Percentiles rank a stretch among this genome's conserved stretches.
Conservation (phyloP, 371 early-diverging fungal species). For the Mucor velutinosus region DNA sequence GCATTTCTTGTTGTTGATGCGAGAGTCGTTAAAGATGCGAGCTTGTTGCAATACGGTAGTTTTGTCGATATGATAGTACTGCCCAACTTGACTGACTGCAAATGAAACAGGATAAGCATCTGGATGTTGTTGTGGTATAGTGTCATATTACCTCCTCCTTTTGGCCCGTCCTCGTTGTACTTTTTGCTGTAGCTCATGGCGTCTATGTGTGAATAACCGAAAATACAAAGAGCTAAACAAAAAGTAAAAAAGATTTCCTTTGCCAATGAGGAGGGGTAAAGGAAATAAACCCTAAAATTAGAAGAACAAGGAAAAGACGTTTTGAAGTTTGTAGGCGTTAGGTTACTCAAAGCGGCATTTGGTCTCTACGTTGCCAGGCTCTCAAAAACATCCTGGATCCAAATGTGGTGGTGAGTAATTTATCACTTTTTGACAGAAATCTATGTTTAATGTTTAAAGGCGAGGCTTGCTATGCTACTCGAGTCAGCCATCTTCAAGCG, state of each 20-base stretch:
- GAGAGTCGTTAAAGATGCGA: slow-evolving; percentile 94
- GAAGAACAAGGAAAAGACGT: not conserved
- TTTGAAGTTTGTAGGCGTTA: not conserved
- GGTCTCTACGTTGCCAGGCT: not conserved
- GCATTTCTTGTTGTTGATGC: slow-evolving; percentile 93
- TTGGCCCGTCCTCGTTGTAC: not conserved
- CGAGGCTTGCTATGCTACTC: too few species aligned
- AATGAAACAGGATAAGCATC: not conserved
- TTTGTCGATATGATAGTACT: slow-evolving; percentile 82
- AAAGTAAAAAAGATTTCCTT: not conserved
- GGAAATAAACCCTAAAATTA: not conserved
- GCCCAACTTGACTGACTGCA: slow-evolving; percentile 41
- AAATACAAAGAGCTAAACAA: not conserved
- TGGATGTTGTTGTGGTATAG: not conserved
- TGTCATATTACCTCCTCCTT: not conserved
- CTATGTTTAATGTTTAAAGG: too few species aligned
- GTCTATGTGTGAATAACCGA: not conserved
- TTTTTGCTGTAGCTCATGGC: not conserved
- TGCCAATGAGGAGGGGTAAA: not conserved
- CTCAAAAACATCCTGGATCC: too few species aligned
- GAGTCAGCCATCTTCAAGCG: too few species aligned
- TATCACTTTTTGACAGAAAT: too few species aligned
- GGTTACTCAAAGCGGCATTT: not conserved
- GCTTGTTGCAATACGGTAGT: slow-evolving; percentile 95
- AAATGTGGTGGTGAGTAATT: too few species aligned